phyloP scores from a whole-genome alignment of 495 filamentous ascomycete genomes.

The Penicillium ochrochloron region DNA sequence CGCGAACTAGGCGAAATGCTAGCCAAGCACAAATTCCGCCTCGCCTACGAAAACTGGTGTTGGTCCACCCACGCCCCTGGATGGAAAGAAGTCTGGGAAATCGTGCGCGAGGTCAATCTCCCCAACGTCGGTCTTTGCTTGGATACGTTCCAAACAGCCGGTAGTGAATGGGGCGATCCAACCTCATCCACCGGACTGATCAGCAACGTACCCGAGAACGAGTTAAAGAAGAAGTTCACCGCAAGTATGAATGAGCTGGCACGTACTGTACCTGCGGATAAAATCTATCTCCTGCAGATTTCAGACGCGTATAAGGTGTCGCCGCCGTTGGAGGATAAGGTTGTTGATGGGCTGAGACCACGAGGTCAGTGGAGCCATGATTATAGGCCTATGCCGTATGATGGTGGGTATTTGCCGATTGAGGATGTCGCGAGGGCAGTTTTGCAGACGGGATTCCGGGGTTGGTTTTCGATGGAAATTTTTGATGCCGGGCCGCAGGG shows the following conservation, averaged over 20 bases:
- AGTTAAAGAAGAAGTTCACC: conserved; percentile 55
- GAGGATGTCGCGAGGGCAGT: conserved; percentile 68
- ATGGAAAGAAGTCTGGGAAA: conserved; percentile 71
- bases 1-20: conserved; percentile 67
- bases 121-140: conserved; percentile 77
- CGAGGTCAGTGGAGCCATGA: conserved; percentile 74
- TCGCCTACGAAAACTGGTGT: conserved; percentile 88
- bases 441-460: conserved; percentile 69
- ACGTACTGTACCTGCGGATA: conserved; percentile 63
- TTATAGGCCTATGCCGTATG: conserved; percentile 70
- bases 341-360: conserved; percentile 55
- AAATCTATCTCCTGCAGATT: conserved; percentile 79
- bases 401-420: conserved; percentile 75
- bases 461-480: conserved; percentile 77
- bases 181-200: conserved; percentile 66
- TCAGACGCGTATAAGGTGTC: conserved; percentile 74
- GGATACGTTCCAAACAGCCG: conserved; percentile 81
- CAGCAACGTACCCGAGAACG: conserved; percentile 39
- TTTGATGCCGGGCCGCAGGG: conserved; percentile 70
- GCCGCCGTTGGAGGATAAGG: conserved; percentile 52
- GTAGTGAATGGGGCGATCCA: conserved; percentile 78
- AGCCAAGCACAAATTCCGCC: conserved; percentile 54
- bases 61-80: conserved; percentile 74
- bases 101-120: conserved; percentile 62
- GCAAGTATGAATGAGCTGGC: conserved; percentile 59